Base-by-base conservation (phyloP, 257 asterid species). In the Gentiana dahurica region DNA sequence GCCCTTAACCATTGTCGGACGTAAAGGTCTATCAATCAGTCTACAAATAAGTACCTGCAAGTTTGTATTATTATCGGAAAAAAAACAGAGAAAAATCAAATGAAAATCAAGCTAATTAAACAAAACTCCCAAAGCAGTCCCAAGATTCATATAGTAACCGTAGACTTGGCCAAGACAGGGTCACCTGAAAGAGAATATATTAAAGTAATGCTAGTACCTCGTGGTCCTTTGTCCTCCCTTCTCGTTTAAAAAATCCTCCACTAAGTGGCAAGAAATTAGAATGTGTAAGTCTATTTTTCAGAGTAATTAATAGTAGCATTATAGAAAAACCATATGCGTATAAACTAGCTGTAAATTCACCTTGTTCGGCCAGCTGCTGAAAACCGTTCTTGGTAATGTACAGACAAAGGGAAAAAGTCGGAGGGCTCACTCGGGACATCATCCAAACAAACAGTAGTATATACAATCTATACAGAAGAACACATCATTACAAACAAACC, bases 331-430 rank as follows among this genome's bases (percentile, higher is more conserved):
- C 52, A 35, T 12, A 51, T 45, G 51, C 44, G 44, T 6, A 34
- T 3, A 10, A 51, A 33, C 58, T 49, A 50, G 24, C 11, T 36
- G 32, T 7, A 36, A 47, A 51, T 58, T 68, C 62, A 84, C 97
- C 95, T 88, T 8, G 98, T 92, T 57, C 92, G 82, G 65, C 98
- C 98, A 65, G 95, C 97, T 57, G 98, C 97, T 43, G 97, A 92
- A 71, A 92, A 88, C 47, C 90, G 82, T 75, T 92, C 95, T 88
- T 92, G 98, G 77, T 92, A 88, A 73, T 87, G 54, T 57, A 92
- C 98, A 70, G 83, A 79, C 51, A 92, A 86, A 53, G 98, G 98
- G 67, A 83, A 88, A 76, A 91, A 92, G 72, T 88, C 98, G 50
- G 95, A 80, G 70, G 98, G 98, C 81, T 92, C 98, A 34, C 86